Evolutionary conservation across 2,329 filamentous ascomycete genomes (phyloP).

Genomic region (Tolypocladium cylindrosporum): DNA sequence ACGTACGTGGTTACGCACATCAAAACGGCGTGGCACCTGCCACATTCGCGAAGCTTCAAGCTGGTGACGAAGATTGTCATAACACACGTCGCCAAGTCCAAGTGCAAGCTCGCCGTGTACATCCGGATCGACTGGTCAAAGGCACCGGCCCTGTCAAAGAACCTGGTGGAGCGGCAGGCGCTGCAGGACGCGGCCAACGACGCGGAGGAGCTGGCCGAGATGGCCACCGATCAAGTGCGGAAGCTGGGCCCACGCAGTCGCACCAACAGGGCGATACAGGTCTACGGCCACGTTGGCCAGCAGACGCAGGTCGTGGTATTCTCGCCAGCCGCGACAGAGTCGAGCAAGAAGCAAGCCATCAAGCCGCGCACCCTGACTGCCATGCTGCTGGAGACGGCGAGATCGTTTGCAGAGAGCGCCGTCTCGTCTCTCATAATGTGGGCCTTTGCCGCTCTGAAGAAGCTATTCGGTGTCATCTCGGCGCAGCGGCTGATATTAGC

Average conservation of each 20-base stretch:
- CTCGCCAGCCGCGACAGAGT: slow-evolving; percentile 36
- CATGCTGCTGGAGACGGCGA: slow-evolving; percentile 61
- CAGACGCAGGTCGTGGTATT: slow-evolving; percentile 55
- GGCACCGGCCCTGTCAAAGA: slow-evolving; percentile 49
- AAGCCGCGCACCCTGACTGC: slow-evolving; percentile 53
- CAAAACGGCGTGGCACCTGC: slow-evolving; percentile 72
- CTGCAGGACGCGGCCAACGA: slow-evolving; percentile 64
- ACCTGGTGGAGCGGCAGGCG: slow-evolving; percentile 58
- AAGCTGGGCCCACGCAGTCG: slow-evolving; percentile 63
- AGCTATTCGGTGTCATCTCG: slow-evolving; percentile 56
- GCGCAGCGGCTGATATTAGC: slow-evolving; percentile 67
- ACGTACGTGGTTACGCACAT: slow-evolving; percentile 55
- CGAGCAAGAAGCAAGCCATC: slow-evolving; percentile 46
- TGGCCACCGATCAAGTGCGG: slow-evolving; percentile 68
- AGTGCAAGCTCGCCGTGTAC: slow-evolving; percentile 83
- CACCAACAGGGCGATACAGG: slow-evolving; percentile 68
- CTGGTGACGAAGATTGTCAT: slow-evolving; percentile 87
- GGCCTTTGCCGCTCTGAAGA: slow-evolving; percentile 56
- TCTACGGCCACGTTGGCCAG: slow-evolving; percentile 67
- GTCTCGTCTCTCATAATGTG: slow-evolving; percentile 70
- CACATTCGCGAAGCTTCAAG: slow-evolving; percentile 68
- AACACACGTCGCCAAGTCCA: slow-evolving; percentile 84
- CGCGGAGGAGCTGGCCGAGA: slow-evolving; percentile 63
- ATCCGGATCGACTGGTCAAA: slow-evolving; percentile 81
- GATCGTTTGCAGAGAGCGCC: slow-evolving; percentile 66